A percentile compares a stretch with the other conserved stretches of the same genome.
Conservation (phyloP, 345 rosid species). For the Crucihimalaya himalaica region DNA sequence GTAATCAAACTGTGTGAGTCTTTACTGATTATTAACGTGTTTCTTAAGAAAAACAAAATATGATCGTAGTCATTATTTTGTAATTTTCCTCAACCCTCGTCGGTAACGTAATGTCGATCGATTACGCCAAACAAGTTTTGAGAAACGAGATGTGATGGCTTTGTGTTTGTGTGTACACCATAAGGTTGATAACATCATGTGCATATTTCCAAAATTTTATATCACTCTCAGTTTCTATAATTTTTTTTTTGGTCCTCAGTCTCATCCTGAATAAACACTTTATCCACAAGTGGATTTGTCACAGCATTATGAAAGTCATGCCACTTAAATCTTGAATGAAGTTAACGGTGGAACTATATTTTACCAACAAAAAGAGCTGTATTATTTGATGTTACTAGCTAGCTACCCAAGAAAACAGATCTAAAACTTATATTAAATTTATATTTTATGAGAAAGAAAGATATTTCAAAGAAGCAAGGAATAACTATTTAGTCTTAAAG, state of each 20-base stretch:
- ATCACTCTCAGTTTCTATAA: conserved; percentile 6
- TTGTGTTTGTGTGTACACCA: not conserved
- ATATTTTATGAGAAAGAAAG: conserved; percentile 13
- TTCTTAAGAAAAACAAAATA: not conserved
- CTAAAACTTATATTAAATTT: not conserved
- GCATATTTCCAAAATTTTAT: not conserved
- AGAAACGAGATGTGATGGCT: not conserved
- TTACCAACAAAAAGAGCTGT: not conserved
- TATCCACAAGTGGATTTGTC: conserved; percentile 7
- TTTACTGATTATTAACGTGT: not conserved
- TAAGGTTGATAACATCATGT: not conserved
- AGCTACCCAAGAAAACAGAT: conserved; percentile 10
- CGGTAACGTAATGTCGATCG: not conserved
- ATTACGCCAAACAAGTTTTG: not conserved
- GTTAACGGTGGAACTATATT: conserved; percentile 1
- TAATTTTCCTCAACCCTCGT: not conserved
- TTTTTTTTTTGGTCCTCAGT: not conserved
- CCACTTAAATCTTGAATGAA: not conserved
- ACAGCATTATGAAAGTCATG: not conserved
- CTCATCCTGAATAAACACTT: not conserved
- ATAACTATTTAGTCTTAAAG: conserved; percentile 31
- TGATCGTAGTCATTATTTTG: not conserved
- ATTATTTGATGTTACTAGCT: not conserved
- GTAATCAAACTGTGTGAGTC: not conserved
- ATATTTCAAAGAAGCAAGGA: conserved; percentile 38